phyloP scores from a whole-genome alignment of 164 flowering plant species.

The Magnolia changhungtana region DNA sequence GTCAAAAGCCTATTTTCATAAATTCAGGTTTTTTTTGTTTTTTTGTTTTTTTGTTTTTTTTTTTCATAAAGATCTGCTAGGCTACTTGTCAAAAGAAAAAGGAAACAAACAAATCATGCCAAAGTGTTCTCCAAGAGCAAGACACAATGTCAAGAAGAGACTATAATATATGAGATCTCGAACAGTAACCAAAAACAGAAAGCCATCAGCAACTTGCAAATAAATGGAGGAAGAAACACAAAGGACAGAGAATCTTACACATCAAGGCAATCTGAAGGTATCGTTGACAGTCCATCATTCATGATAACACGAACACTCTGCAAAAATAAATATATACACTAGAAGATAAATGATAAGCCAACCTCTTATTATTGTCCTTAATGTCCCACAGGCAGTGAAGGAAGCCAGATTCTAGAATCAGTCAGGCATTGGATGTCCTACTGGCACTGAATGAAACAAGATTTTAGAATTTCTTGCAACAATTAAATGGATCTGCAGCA shows the following conservation, averaged over 20 bases:
- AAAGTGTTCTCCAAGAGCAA: no score
- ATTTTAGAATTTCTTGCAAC: not conserved
- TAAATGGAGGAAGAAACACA: not conserved
- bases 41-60: no score
- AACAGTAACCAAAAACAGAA: not conserved
- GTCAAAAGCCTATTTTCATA: no score
- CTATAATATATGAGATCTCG: not conserved
- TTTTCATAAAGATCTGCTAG: no score
- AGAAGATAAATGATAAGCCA: not conserved
- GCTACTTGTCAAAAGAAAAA: no score
- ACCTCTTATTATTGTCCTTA: not conserved
- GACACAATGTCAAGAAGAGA: no score
- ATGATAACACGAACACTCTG: constrained; percentile 88
- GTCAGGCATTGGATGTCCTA: not conserved
- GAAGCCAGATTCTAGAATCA: not conserved
- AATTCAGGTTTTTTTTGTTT: no score
- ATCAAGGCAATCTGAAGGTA: constrained; percentile 74
- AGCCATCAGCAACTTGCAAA: not conserved
- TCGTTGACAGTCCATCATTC: constrained; percentile 89
- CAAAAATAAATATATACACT: constrained; percentile 7
- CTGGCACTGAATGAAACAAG: not conserved
- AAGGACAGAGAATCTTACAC: constrained; percentile 50
- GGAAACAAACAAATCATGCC: no score
- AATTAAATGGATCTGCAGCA: not conserved
- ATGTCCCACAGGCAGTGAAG: not conserved